Evolutionary conservation across 2,329 filamentous ascomycete genomes (phyloP).

Genomic region (Fusarium sp.): DNA sequence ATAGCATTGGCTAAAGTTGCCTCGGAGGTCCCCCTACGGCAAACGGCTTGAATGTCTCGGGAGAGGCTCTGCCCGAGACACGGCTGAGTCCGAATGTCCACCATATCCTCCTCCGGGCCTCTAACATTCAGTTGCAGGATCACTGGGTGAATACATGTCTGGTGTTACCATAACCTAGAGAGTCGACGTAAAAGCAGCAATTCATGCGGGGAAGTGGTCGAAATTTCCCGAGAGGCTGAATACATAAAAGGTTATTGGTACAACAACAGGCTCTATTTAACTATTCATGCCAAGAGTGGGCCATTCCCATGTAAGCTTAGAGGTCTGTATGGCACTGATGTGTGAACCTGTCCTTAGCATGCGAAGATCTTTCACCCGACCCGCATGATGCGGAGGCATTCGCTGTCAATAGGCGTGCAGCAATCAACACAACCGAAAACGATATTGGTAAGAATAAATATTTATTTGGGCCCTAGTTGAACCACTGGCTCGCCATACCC

Average conservation of each 20-base stretch:
- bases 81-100: not conserved
- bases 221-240: not conserved
- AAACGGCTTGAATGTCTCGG: no score
- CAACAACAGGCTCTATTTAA: rapidly evolving
- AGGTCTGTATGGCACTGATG: not conserved
- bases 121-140: rapidly evolving
- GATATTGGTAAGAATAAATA: rapidly evolving
- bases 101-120: not conserved
- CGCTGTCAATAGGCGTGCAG: rapidly evolving
- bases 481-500: rapidly evolving
- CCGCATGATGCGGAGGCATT: not conserved
- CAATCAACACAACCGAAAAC: rapidly evolving
- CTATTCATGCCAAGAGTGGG: no score
- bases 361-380: no score
- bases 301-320: not conserved
- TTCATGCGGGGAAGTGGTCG: not conserved
- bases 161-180: not conserved
- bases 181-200: rapidly evolving
- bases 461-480: rapidly evolving
- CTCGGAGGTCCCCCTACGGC: no score
- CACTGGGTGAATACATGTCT: rapidly evolving
- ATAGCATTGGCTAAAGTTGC: not conserved
- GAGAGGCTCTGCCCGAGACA: no score
- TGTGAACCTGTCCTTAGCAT: not conserved
- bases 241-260: rapidly evolving